phyloP scores from a whole-genome alignment of 1,139 yeast genomes.

The Candida albicans region DNA sequence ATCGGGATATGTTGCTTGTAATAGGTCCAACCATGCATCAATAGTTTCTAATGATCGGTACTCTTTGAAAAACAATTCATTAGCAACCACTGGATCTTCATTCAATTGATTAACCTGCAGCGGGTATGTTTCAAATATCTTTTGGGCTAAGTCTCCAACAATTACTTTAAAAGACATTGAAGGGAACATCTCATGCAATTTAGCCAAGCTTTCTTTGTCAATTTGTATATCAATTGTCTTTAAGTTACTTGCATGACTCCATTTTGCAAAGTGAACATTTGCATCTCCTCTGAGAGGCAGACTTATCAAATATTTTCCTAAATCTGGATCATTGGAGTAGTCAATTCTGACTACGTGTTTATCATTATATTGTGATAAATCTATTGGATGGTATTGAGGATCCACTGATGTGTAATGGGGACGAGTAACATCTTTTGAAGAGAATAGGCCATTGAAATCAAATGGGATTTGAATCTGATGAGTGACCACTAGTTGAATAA shows the following conservation, averaged over 20 bases:
- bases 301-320: conserved; percentile 21
- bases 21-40: conserved; percentile 66
- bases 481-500: neutral
- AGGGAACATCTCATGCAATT: conserved; percentile 23
- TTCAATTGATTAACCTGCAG: conserved; percentile 15
- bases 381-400: conserved; percentile 40
- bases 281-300: conserved; percentile 1
- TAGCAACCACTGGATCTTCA: conserved; percentile 21
- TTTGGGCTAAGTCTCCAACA: conserved; percentile 58
- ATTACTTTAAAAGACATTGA: conserved; percentile 32
- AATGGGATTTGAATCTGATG: conserved; percentile 15
- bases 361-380: conserved; percentile 48
- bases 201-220: conserved; percentile 20
- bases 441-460: conserved; percentile 1
- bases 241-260: conserved; percentile 31
- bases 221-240: conserved; percentile 39
- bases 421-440: conserved; percentile 1
- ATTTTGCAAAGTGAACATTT: conserved; percentile 22
- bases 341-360: conserved; percentile 52
- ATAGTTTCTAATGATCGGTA: conserved; percentile 71
- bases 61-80: conserved; percentile 63
- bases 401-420: conserved; percentile 19
- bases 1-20: conserved; percentile 57
- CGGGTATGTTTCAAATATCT: conserved; percentile 57
- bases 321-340: conserved; percentile 18